phyloP scores from a whole-genome alignment of 768 basidiomycete species.

The Russula foetens region DNA sequence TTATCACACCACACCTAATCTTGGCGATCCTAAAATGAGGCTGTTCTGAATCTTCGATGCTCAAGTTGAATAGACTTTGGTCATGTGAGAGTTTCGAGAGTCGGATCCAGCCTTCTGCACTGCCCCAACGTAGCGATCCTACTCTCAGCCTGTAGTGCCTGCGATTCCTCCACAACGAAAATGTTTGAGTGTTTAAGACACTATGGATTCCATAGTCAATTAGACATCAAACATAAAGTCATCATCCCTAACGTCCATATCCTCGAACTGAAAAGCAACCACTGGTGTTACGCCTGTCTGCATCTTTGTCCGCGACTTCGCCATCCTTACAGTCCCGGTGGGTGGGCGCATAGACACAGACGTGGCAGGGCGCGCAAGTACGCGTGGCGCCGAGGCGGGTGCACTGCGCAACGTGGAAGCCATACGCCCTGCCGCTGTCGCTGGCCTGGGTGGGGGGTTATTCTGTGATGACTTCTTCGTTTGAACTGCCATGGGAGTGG shows the following conservation, averaged over 20 bases:
- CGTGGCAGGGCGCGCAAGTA: slow-evolving; percentile 5
- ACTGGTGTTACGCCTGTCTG: neutral
- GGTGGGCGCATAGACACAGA: slow-evolving; percentile 3
- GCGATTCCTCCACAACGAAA: no score
- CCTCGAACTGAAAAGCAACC: neutral
- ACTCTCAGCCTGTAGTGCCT: no score
- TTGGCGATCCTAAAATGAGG: no score
- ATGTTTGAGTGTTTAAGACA: neutral
- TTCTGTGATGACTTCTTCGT: neutral
- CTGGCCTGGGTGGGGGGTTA: neutral
- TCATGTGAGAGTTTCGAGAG: no score
- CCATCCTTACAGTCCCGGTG: neutral
- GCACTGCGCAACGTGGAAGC: neutral
- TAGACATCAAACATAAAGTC: slow-evolving; percentile 13
- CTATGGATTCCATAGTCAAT: neutral
- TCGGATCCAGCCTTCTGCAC: no score
- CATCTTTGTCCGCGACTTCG: neutral
- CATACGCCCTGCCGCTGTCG: neutral
- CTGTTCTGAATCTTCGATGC: no score
- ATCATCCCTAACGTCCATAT: neutral
- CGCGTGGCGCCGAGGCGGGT: neutral
- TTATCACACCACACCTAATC: no score
- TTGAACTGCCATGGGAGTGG: neutral
- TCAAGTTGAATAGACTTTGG: no score
- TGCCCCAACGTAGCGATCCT: no score